Base-by-base conservation (phyloP, 345 rosid species). In the Rhodomyrtus tomentosa region DNA sequence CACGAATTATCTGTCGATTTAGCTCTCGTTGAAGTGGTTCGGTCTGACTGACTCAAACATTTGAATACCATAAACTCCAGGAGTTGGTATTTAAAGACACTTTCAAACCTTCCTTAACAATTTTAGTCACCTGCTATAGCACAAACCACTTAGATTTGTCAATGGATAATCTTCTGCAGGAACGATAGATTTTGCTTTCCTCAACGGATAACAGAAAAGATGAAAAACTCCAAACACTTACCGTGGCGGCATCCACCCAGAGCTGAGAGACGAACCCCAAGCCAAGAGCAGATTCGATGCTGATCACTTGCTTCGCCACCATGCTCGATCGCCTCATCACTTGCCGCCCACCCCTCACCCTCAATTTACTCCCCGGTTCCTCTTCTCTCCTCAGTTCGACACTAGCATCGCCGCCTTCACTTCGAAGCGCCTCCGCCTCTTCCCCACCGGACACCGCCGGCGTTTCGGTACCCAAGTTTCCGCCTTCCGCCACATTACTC, bases 221-320 rank as follows among this genome's bases (percentile, higher is more conserved):
- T 3, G 48, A 62, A 50, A 55, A 58, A 48, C 25, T 18, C 27
- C 83, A 62, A 55, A 51, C 52, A 90, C 98, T 89, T 83, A 93
- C 96, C 83, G 92, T 89, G 84, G 62, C 13, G 55, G 94, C 88
- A 83, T 96, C 94, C 85, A 95, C 98, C 98, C 98, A 96, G 25
- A 95, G 89, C 86, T 95, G 99, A 73, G 99, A 92, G 18, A 95
- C 89, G 51, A 90, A 95, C 38, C 99, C 99, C 91, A 95, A 88
- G 88, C 90, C 87, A 55, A 89, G 92, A 84, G 99, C 99, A 72
- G 99, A 93, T 10, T 91, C 90, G 45, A 95, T 84, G 88, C 94
- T 91, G 52, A 96, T 89, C 45, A 94, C 98, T 90, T 95, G 98
- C 93, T 94, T 95, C 45, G 99, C 99, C 86, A 95, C 86, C 86